Percentiles rank a stretch among this genome's conserved stretches.
Evolutionary conservation across 768 basidiomycete genomes (phyloP).

Genomic region (Boletus eberwhitei): DNA sequence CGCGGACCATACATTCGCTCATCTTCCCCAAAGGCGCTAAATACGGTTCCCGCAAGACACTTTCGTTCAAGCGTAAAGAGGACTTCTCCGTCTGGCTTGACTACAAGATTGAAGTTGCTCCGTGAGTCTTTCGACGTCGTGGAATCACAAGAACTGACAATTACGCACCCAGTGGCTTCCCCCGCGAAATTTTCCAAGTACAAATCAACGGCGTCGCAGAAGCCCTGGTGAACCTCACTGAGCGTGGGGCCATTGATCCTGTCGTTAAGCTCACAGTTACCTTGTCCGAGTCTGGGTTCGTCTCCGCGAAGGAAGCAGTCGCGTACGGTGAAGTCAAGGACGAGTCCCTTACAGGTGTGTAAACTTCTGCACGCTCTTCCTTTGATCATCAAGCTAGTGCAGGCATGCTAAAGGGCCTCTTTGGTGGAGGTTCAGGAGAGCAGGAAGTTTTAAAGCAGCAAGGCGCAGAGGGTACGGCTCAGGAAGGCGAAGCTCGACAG

Average conservation of each 20-base stretch:
- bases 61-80: constrained; percentile 81
- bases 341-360: constrained; percentile 68
- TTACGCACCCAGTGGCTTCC: constrained; percentile 52
- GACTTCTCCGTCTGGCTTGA: constrained; percentile 78
- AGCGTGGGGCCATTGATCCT: constrained; percentile 74
- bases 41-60: constrained; percentile 76
- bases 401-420: constrained; percentile 88
- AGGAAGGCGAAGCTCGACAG: constrained; percentile 32
- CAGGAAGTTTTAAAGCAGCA: constrained; percentile 31
- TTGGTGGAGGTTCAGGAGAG: constrained; percentile 56
- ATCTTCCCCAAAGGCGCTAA: constrained; percentile 80
- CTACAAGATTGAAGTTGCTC: constrained; percentile 63
- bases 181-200: constrained; percentile 69
- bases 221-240: constrained; percentile 80
- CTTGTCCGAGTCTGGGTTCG: constrained; percentile 84
- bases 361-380: not conserved
- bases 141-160: constrained; percentile 1
- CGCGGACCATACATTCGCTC: constrained; percentile 66
- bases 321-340: constrained; percentile 80
- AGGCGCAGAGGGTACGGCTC: constrained; percentile 11
- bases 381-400: constrained; percentile 12
- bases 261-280: constrained; percentile 82
- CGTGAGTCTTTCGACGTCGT: constrained; percentile 41
- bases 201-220: constrained; percentile 70
- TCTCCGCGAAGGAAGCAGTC: constrained; percentile 75